Conservation (phyloP, 305 asterid genomes). For the Rubia tinctorum region DNA sequence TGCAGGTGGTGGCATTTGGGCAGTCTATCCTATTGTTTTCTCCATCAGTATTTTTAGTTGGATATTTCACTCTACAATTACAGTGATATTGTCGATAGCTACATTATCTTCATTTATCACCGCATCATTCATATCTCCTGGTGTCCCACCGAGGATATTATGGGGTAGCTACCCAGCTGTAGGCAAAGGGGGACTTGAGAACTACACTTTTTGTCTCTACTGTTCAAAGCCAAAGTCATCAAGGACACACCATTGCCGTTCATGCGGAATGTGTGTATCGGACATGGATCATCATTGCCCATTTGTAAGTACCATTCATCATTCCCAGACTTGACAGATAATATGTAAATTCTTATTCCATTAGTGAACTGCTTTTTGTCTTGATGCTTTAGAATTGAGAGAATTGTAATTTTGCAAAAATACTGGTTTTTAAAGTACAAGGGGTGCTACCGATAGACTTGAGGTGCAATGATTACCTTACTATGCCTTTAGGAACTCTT, state of each 20-base stretch:
- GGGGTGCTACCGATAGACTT: neutral
- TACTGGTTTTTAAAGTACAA: neutral
- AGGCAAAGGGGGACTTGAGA: constrained; percentile 83
- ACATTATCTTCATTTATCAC: constrained; percentile 60
- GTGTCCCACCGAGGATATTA: constrained; percentile 66
- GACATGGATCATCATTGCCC: constrained; percentile 99
- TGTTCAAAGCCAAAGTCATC: constrained; percentile 93
- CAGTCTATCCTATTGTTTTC: constrained; percentile 61
- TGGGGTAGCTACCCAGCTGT: constrained; percentile 98
- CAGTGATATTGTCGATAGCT: constrained; percentile 46
- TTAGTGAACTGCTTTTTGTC: neutral
- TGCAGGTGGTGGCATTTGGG: constrained; percentile 92
- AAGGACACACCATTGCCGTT: constrained; percentile 85
- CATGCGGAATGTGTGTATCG: constrained; percentile 81
- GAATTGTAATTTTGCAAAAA: neutral
- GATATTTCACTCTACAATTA: constrained; percentile 38
- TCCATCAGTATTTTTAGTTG: constrained; percentile 55
- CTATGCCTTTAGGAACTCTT: neutral
- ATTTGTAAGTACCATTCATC: constrained; percentile 57
- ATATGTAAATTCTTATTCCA: neutral
- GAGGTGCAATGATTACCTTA: neutral
- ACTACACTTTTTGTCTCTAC: constrained; percentile 66
- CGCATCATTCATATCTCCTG: constrained; percentile 75
- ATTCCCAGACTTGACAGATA: neutral
- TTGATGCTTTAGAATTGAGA: neutral